phyloP scores from a whole-genome alignment of 805 yeast genomes.

The Trichomonascus vanleenenianus region DNA sequence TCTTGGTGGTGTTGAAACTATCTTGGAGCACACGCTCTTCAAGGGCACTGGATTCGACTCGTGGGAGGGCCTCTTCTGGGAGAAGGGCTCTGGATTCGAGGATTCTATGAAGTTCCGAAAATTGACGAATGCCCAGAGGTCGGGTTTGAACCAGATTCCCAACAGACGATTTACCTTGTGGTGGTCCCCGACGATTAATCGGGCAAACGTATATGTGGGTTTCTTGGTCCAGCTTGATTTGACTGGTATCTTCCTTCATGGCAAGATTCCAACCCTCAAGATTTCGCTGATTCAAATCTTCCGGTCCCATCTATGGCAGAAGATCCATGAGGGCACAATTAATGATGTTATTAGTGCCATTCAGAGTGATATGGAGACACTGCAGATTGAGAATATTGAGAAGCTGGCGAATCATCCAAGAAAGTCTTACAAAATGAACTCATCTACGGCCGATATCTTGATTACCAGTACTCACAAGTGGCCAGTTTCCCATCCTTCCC shows the following conservation, averaged over 20 bases:
- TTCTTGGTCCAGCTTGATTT: conserved; percentile 91
- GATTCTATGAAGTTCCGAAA: conserved; percentile 92
- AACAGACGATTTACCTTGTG: conserved; percentile 93
- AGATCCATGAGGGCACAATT: conserved; percentile 92
- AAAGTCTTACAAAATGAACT: conserved; percentile 94
- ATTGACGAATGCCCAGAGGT: conserved; percentile 93
- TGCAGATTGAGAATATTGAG: conserved; percentile 78
- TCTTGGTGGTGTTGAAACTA: conserved; percentile 93
- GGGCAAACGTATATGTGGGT: conserved; percentile 97
- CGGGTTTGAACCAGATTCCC: conserved; percentile 96
- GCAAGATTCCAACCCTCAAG: conserved; percentile 94
- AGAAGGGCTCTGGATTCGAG: conserved; percentile 93
- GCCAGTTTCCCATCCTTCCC: conserved; percentile 71
- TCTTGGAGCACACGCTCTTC: conserved; percentile 88
- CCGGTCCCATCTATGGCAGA: conserved; percentile 98
- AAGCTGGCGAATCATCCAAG: conserved; percentile 95
- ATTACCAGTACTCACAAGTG: conserved; percentile 69
- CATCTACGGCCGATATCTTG: conserved; percentile 88
- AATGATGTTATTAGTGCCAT: conserved; percentile 88
- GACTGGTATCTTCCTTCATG: conserved; percentile 95
- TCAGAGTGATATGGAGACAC: conserved; percentile 75
- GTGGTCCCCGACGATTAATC: conserved; percentile 99
- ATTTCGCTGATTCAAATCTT: conserved; percentile 93
- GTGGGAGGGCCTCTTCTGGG: conserved; percentile 99
- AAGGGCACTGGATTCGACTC: conserved; percentile 96